phyloP scores from a whole-genome alignment of 495 filamentous ascomycete genomes.

The Tricharina praecox region DNA sequence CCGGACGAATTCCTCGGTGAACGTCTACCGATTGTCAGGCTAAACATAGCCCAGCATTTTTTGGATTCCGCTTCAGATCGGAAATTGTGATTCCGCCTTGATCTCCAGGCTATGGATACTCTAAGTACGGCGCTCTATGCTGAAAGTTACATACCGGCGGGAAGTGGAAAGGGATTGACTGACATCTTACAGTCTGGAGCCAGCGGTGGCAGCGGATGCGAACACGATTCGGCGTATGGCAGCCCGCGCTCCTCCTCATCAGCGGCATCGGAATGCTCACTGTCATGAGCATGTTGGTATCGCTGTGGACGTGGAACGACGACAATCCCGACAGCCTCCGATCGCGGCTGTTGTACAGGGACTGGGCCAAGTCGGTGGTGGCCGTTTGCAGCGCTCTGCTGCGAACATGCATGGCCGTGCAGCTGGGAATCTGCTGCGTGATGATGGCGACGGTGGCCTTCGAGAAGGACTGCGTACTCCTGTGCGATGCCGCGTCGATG shows the following conservation, averaged over 20 bases:
- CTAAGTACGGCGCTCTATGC: too few species aligned
- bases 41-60: too few species aligned
- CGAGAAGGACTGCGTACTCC: not conserved
- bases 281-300: not conserved
- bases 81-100: too few species aligned
- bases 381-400: not conserved
- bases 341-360: not conserved
- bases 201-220: not conserved
- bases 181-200: too few species aligned
- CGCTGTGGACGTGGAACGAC: not conserved
- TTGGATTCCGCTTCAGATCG: too few species aligned
- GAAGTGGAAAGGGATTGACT: too few species aligned
- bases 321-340: not conserved
- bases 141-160: too few species aligned
- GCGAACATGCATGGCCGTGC: not conserved
- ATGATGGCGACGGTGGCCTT: conserved; percentile 1
- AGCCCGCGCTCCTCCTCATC: not conserved
- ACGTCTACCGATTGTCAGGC: too few species aligned
- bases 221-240: not conserved
- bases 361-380: not conserved
- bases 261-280: not conserved
- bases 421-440: not conserved
- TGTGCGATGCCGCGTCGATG: not conserved
- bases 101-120: too few species aligned
- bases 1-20: too few species aligned